These are phyloP conservation scores for Pseudogymnoascus sp. DNA, from an alignment of 2,329 filamentous ascomycete species.

Conservation along the genomic window DNA sequence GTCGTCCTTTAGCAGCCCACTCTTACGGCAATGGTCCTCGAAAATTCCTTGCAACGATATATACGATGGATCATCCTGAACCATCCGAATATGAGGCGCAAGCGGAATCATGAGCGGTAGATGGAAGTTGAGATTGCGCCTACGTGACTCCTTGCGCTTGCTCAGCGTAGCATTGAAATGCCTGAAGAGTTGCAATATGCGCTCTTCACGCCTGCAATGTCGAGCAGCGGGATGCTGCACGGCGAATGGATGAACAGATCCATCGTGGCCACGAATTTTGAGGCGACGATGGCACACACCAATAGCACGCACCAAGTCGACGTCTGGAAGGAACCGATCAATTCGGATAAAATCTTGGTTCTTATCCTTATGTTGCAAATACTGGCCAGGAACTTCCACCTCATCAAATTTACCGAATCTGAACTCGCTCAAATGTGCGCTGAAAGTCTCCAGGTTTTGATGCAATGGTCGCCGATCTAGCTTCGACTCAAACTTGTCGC, in stretches of 20 bases:
- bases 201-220: slow-evolving; percentile 87
- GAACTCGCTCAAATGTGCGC: slow-evolving; percentile 90
- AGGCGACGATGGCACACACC: slow-evolving; percentile 86
- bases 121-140: slow-evolving; percentile 91
- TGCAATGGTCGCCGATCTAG: slow-evolving; percentile 69
- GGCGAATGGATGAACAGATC: slow-evolving; percentile 91
- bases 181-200: slow-evolving; percentile 91
- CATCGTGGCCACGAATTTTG: slow-evolving; percentile 95
- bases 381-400: slow-evolving; percentile 95
- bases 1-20: slow-evolving; percentile 86
- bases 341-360: slow-evolving; percentile 98
- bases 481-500: slow-evolving; percentile 96
- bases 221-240: slow-evolving; percentile 92
- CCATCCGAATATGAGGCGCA: slow-evolving; percentile 86
- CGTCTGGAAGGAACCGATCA: slow-evolving; percentile 89
- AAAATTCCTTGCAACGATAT: slow-evolving; percentile 91
- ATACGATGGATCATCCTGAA: slow-evolving; percentile 91
- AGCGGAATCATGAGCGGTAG: slow-evolving; percentile 92
- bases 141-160: slow-evolving; percentile 89
- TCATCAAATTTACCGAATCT: slow-evolving; percentile 97
- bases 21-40: slow-evolving; percentile 87
- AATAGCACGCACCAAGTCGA: slow-evolving; percentile 85
- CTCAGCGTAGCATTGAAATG: slow-evolving; percentile 89
- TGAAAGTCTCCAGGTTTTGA: slow-evolving; percentile 64
- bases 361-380: slow-evolving; percentile 95